Base-by-base conservation (phyloP, 2,329 filamentous ascomycete genomes). In the Exophiala dermatitidis region DNA sequence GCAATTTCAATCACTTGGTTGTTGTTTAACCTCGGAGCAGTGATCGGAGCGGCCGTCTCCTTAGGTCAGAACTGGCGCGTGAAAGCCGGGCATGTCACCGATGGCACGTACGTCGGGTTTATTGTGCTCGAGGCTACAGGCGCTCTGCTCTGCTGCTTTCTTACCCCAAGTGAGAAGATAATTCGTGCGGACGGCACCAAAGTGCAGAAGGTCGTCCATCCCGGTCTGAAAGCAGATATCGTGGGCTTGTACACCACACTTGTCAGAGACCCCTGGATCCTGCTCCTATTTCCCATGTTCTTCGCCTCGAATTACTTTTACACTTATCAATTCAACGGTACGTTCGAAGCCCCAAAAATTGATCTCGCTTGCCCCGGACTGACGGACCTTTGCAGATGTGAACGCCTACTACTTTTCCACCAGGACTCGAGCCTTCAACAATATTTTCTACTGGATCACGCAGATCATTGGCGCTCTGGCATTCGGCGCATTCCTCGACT, bases 1-100 rank as follows among this genome's bases (percentile, higher is more conserved):
- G 95, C 90, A 69, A 95, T 95, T 68, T 86, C 86, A 56, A 84
- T 83, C 74, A 95, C 95, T 73, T 95, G 90, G 90, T 83, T 90
- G 68, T 94, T 96, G 65, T 96, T 95, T 78, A 95, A 95, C 71
- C 71, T 90, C 54, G 90, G 90, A 63, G 90, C 84, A 64, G 90
- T 95, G 57, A 88, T 96, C 68, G 90, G 90, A 58, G 83, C 84
- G 65, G 67, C 83, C 74, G 79, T 82, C 70, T 67, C 77, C 6
- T 29, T 75, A 7, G 72, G 69, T 7, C 68, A 74, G 56, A 75
- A 74, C 36, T 64, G 74, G 52, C 68, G 74, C 51, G 40, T 34
- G 33, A 52, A 52, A 29, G 46, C 47, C 42, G 46, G 47, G 34
- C 43, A 50, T 29, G 56, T 59, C 37, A 52, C 42, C 3, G 81